Evolutionary conservation across 441 rosid genomes (phyloP).

Genomic region (Erysimum cheiri): DNA sequence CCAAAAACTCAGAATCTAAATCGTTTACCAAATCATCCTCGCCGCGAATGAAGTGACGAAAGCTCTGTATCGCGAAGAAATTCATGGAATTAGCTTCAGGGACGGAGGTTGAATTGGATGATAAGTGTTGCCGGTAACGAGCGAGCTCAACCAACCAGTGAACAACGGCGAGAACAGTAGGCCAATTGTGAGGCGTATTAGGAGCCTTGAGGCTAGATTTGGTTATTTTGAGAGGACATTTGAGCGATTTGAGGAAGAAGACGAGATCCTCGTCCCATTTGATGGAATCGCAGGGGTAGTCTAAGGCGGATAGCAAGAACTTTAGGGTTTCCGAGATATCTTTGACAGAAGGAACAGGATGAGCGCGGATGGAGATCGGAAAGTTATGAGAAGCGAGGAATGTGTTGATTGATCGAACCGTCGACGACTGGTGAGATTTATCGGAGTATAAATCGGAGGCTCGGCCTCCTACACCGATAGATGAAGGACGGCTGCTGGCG

Average conservation of each 20-base stretch:
- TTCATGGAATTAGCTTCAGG: conserved; percentile 54
- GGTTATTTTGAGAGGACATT: conserved; percentile 73
- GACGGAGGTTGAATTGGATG: conserved; percentile 39
- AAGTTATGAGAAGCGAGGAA: conserved; percentile 67
- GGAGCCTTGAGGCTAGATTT: conserved; percentile 83
- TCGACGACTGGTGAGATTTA: conserved; percentile 59
- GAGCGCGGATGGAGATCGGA: conserved; percentile 44
- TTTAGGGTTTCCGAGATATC: conserved; percentile 67
- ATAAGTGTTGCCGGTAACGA: conserved; percentile 47
- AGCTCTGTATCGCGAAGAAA: conserved; percentile 57
- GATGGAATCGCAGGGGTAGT: conserved; percentile 45
- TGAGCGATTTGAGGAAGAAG: conserved; percentile 54
- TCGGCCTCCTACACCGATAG: conserved; percentile 58
- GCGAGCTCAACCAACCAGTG: conserved; percentile 86
- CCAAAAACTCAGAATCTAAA: conserved; percentile 59
- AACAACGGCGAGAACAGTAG: conserved; percentile 63
- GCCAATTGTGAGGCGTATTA: conserved; percentile 91
- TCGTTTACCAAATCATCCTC: conserved; percentile 69
- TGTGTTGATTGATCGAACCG: conserved; percentile 65
- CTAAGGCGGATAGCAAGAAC: conserved; percentile 60
- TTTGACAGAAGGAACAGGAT: conserved; percentile 67
- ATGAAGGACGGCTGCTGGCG: conserved; percentile 90
- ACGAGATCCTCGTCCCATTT: conserved; percentile 76
- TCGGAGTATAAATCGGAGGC: conserved; percentile 49
- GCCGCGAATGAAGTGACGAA: conserved; percentile 55